Evolutionary conservation across 2,329 filamentous ascomycete species (phyloP), one percentile per base, ranked within the genome.

Genomic region (Gyromitra esculenta): DNA sequence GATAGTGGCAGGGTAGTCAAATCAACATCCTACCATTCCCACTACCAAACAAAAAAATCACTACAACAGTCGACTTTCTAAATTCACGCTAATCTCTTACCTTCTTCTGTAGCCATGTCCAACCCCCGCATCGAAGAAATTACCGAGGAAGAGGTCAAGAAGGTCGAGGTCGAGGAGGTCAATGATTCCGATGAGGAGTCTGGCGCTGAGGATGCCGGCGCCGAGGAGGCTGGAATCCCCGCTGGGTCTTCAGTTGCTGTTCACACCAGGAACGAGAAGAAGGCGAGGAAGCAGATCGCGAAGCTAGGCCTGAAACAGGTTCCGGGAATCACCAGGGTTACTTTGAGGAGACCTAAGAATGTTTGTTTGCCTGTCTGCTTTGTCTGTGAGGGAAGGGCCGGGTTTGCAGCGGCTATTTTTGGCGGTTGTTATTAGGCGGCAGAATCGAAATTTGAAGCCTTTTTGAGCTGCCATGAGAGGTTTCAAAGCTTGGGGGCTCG

Each of bases 261-360:
- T 84, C 95, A 98, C 90, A 97, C 93, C 84, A 94, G 96, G 86
- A 98, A 98, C 88, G 96, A 99, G 92, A 99, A 99, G 92, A 99
- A 99, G 91, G 96, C 96, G 83, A 92, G 96, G 87, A 99, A 99
- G 90, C 94, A 94, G 83, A 97, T 99, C 85, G 92, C 94, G 86
- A 99, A 99, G 91, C 91, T 98, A 84, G 94, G 97, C 85, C 88
- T 99, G 84, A 96, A 93, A 89, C 94, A 95, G 84, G 92, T 99
- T 81, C 92, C 92, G 83, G 96, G 96, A 84, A 99, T 99, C 86
- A 99, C 96, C 83, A 91, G 96, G 84, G 96, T 99, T 83, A 99
- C 96, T 81, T 91, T 99, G 84, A 92, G 96, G 87, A 90, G 96
- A 86, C 96, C 96, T 83, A 99, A 99, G 91, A 97, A 97, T 88